Evolutionary conservation across 495 filamentous ascomycete species (phyloP), one percentile per base, ranked within the genome.

Genomic region (Penicillium paxilli): DNA sequence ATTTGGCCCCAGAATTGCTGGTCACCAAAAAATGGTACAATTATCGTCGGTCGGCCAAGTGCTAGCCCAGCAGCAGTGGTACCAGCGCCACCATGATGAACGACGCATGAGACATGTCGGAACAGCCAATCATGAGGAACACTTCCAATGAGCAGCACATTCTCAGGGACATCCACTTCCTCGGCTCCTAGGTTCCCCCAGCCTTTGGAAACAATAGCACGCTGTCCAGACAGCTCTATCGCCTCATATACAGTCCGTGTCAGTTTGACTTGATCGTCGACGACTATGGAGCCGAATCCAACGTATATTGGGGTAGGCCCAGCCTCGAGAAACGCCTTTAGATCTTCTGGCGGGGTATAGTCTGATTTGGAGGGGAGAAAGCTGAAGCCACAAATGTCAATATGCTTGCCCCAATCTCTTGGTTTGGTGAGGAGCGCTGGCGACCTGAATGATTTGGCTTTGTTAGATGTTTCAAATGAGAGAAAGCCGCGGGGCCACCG

Each of bases 91-190:
- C 90, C 90, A 54, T 92, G 90, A 51, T 95, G 90, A 11, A 91
- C 84, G 2, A 95, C 90, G 44, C 79, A 82, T 1, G 88, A 85
- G 0, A 95, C 89, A 17, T 78, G 83, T 44, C 83, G 68, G 62
- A 95, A 95, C 1, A 95, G 72, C 89, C 89, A 92, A 60, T 93
- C 89, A 53, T 94, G 90, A 4, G 90, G 90, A 44, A 82, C 79
- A 57, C 91, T 90, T 5, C 86, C 89, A 7, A 92, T 78, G 77
- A 91, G 84, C 56, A 89, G 89, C n/a, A 92, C 80, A 21, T 80
- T 80, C 0, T 89, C 81, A 0, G 85, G 86, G 9, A 85, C 63
- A 2, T 77, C 79, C 0, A 86, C 60, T 0, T 55, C 37, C 40
- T 90, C 84, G 0, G 78, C 81, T 20, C 88, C 89, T 3, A 93